phyloP scores from a whole-genome alignment of 805 yeast genomes.

The Lachancea meyersii region DNA sequence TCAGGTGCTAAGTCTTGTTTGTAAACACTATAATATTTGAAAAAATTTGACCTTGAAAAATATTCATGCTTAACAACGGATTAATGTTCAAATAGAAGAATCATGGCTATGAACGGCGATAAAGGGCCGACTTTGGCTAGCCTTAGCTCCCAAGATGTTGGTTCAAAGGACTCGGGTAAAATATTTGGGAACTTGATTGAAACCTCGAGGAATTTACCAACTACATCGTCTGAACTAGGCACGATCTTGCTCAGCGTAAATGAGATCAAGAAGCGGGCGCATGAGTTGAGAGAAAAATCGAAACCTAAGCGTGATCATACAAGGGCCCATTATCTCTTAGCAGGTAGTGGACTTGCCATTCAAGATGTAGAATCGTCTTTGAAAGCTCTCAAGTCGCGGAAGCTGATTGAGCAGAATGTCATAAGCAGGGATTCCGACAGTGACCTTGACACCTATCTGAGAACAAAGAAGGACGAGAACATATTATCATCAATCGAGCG shows the following conservation, averaged over 20 bases:
- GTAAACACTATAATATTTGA: too few relatives aligned
- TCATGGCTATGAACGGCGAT: slow-evolving; percentile 1
- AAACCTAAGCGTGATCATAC: slow-evolving; percentile 41
- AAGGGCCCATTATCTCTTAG: slow-evolving; percentile 80
- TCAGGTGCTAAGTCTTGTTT: not conserved
- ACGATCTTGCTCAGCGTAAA: slow-evolving; percentile 71
- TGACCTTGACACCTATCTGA: slow-evolving; percentile 59
- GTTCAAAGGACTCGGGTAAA: slow-evolving; percentile 13
- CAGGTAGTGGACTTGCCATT: slow-evolving; percentile 81
- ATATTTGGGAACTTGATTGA: slow-evolving; percentile 66
- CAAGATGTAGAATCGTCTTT: slow-evolving; percentile 70
- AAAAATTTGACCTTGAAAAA: not conserved
- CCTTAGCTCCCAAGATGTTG: not conserved
- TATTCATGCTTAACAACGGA: not conserved
- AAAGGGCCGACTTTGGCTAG: not conserved
- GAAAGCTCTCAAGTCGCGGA: slow-evolving; percentile 38
- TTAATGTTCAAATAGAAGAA: not conserved
- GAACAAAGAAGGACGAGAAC: slow-evolving; percentile 72
- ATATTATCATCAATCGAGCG: slow-evolving; percentile 79
- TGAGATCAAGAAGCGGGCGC: slow-evolving; percentile 69
- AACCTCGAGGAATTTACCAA: slow-evolving; percentile 69
- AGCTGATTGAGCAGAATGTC: slow-evolving; percentile 27
- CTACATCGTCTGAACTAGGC: slow-evolving; percentile 59
- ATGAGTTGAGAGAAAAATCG: slow-evolving; percentile 44
- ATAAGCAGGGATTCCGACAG: slow-evolving; percentile 18